These are phyloP conservation scores for Mastigamoeba balamuthi DNA, from an alignment of 78 protist species.

Conservation along the genomic window DNA sequence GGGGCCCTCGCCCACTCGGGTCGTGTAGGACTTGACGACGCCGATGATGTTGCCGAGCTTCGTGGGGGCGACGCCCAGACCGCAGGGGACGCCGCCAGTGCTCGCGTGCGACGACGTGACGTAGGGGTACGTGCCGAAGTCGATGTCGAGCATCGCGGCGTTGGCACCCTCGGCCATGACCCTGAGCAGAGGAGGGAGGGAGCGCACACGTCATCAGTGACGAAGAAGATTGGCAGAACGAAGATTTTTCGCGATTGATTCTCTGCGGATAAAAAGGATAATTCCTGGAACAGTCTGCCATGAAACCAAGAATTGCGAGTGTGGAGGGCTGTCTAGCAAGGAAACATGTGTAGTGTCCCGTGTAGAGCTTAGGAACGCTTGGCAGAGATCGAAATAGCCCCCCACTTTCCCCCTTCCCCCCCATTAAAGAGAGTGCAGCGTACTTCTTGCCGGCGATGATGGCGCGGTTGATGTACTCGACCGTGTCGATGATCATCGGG, in stretches of 20 bases:
- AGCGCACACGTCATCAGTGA: neutral
- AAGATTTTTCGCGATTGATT: too few species aligned
- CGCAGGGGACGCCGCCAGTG: constrained; percentile 82
- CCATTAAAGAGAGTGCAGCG: neutral
- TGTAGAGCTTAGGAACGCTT: too few species aligned
- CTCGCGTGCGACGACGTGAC: constrained; percentile 83
- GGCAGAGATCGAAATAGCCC: too few species aligned
- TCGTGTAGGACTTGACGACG: constrained; percentile 92
- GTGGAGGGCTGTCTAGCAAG: too few species aligned
- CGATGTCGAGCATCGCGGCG: constrained; percentile 85
- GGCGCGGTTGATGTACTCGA: constrained; percentile 39
- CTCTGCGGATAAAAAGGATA: constrained; percentile 44
- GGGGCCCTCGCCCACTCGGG: constrained; percentile 82
- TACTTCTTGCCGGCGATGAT: constrained; percentile 42
- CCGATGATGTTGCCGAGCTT: constrained; percentile 57
- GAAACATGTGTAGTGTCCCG: too few species aligned
- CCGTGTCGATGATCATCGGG: constrained; percentile 75
- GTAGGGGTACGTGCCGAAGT: constrained; percentile 87
- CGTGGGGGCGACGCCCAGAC: constrained; percentile 72
- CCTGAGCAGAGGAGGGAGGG: neutral
- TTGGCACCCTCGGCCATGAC: constrained; percentile 82
- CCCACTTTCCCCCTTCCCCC: too few species aligned
- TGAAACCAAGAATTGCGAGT: too few species aligned
- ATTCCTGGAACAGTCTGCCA: too few species aligned
- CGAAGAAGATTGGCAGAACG: too few species aligned